Percentiles rank a stretch among this genome's conserved stretches.
These are phyloP conservation scores for Zalaria sp. DNA, from an alignment of 2,329 filamentous ascomycete species.

Conservation along the genomic window DNA sequence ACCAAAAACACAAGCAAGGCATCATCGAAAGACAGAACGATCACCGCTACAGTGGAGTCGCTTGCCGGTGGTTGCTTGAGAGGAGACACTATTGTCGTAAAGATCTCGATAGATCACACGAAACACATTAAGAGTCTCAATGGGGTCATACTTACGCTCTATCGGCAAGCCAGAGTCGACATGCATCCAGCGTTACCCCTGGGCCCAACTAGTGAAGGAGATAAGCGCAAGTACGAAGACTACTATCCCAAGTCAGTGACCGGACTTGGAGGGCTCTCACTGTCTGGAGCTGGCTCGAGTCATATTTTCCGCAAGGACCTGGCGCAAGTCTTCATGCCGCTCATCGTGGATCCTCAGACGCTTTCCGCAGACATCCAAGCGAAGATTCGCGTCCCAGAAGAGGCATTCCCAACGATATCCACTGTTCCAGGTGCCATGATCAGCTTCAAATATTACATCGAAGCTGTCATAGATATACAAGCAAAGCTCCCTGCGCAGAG, in stretches of 20 bases:
- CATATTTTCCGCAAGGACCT: slow-evolving; percentile 95
- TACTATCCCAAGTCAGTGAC: slow-evolving; percentile 79
- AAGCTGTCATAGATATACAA: slow-evolving; percentile 84
- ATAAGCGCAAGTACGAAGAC: slow-evolving; percentile 62
- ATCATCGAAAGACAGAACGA: slow-evolving; percentile 56
- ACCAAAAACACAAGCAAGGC: slow-evolving; percentile 32
- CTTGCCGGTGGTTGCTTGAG: slow-evolving; percentile 71
- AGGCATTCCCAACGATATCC: slow-evolving; percentile 82
- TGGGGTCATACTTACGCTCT: slow-evolving; percentile 84
- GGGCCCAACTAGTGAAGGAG: slow-evolving; percentile 48
- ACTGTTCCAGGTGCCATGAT: slow-evolving; percentile 88
- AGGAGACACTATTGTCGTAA: slow-evolving; percentile 69
- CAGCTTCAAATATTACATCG: slow-evolving; percentile 84
- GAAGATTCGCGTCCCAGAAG: slow-evolving; percentile 73
- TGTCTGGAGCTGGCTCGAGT: slow-evolving; percentile 73
- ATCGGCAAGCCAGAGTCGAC: slow-evolving; percentile 82
- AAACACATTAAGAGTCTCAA: slow-evolving; percentile 83
- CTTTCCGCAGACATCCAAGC: slow-evolving; percentile 70
- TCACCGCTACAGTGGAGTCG: slow-evolving; percentile 74
- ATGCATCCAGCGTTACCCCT: slow-evolving; percentile 53
- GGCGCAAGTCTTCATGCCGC: slow-evolving; percentile 71
- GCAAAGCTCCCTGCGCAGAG: slow-evolving; percentile 71
- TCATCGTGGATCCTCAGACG: slow-evolving; percentile 73
- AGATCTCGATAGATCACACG: slow-evolving; percentile 72
- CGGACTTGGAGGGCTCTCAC: slow-evolving; percentile 70